A percentile compares a stretch with the other conserved stretches of the same genome.
Evolutionary conservation across 116 monocot genomes (phyloP).

Genomic region (Phalaenopsis hybrid): DNA sequence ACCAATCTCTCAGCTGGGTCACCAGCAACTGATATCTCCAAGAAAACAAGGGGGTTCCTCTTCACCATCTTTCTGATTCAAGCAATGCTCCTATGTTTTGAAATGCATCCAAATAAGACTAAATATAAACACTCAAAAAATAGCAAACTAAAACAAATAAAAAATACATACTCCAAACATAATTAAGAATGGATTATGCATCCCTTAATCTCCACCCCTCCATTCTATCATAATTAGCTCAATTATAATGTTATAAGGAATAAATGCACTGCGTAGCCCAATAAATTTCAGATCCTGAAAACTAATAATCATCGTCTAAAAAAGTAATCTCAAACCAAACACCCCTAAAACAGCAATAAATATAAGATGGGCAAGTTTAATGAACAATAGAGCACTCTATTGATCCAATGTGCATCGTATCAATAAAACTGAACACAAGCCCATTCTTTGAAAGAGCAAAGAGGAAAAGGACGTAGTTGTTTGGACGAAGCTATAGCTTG

Average conservation of each 20-base stretch:
- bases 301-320: neutral
- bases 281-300: neutral
- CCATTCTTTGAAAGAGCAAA: neutral
- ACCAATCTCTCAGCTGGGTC: slow-evolving; percentile 23
- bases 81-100: neutral
- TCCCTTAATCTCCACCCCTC: neutral
- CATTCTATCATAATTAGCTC: neutral
- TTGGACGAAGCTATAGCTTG: neutral
- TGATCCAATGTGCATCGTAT: neutral
- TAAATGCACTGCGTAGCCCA: neutral
- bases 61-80: neutral
- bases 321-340: neutral
- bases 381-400: neutral
- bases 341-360: neutral
- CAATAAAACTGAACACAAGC: neutral
- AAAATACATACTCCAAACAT: neutral
- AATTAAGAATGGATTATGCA: neutral
- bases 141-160: neutral
- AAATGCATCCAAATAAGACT: neutral
- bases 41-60: slow-evolving; percentile 29
- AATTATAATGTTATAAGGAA: neutral
- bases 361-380: neutral
- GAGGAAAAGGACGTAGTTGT: neutral
- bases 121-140: neutral
- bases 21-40: slow-evolving; percentile 34